Base-by-base conservation (phyloP, 768 basidiomycete genomes). In the Russula sp. region DNA sequence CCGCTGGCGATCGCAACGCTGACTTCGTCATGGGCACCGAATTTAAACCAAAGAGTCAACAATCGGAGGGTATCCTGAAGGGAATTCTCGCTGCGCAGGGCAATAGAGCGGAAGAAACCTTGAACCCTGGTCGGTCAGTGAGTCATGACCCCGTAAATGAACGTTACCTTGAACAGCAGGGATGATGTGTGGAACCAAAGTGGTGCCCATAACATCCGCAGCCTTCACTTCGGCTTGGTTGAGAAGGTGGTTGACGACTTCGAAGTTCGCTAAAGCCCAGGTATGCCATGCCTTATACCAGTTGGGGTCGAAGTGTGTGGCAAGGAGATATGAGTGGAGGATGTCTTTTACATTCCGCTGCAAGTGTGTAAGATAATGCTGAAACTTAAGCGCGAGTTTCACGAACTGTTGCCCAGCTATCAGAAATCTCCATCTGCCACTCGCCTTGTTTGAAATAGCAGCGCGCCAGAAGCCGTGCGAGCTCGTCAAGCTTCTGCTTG, bases 201-300 rank as follows among this genome's bases (percentile, higher is more conserved):
- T 80, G 20, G 78, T 80, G 4, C 82, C 80, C 5, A 83, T 81
- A 11, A 87, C 70, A 57, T 89, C 87, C 10, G 76, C 73, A 22
- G 77, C 75, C 60, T 81, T 81, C 49, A 76, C 78, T 63, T 84
- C 82, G 36, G 73, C 75, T 68, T 84, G 84, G 46, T 75, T 80
- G 71, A 96, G 93, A 68, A 96, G 76, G 68, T 88, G 83, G 32
- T 82, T 80, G 64, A 98, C 85, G 64, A 98, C 92, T 58, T 98
- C 93, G 66, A 97, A 95, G 73, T 98, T 98, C 3, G 94, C 88
- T 56, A 98, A 77, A 2, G 97, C 96, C 93, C 94, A 99, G 0
- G 93, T 93, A 70, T 99, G 97, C 95, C 95, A 98, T 18, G 96
- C 97, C 72, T 99, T 98, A 74, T 98, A 98, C 97, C 97, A 99